Evolutionary conservation across 2,329 filamentous ascomycete species (phyloP).

Genomic region (Pleomassaria siparia): DNA sequence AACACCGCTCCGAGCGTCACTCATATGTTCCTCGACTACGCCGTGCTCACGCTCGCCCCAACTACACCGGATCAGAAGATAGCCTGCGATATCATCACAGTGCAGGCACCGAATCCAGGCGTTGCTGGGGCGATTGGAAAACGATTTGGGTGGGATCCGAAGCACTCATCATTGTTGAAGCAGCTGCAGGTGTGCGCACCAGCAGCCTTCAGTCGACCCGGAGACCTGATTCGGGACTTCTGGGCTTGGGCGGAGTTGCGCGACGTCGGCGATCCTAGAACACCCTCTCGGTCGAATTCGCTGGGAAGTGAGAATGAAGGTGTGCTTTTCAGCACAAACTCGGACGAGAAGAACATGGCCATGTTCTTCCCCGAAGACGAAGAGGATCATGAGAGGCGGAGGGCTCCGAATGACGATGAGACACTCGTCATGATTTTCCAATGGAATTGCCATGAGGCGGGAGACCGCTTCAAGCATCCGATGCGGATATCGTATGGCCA

Average conservation of each 20-base stretch:
- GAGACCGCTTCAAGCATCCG: constrained; percentile 32
- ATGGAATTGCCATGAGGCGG: constrained; percentile 28
- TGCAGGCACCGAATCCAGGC: constrained; percentile 21
- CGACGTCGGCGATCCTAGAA: constrained; percentile 8
- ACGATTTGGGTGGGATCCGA: constrained; percentile 33
- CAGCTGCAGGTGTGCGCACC: constrained; percentile 18
- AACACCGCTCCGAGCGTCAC: constrained; percentile 18
- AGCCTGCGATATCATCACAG: constrained; percentile 25
- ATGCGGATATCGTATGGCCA: constrained; percentile 28
- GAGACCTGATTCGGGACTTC: constrained; percentile 31
- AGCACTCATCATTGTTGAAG: constrained; percentile 22
- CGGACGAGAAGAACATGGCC: constrained; percentile 30
- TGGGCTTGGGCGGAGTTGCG: constrained; percentile 32
- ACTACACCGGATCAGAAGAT: constrained; percentile 19
- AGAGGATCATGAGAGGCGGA: constrained; percentile 1
- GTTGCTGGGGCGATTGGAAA: constrained; percentile 31
- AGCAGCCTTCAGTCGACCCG: constrained; percentile 24
- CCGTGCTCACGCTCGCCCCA: constrained; percentile 22
- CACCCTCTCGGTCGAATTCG: constrained; percentile 11
- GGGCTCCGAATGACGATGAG: constrained; percentile 24
- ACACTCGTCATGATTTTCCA: constrained; percentile 35
- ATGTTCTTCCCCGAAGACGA: constrained; percentile 20
- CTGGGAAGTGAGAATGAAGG: constrained; percentile 1
- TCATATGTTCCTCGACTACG: constrained; percentile 28
- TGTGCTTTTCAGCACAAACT: constrained; percentile 21